Conservation (phyloP, 2,329 filamentous ascomycete genomes). For the Pleochaeta shiraiana region DNA sequence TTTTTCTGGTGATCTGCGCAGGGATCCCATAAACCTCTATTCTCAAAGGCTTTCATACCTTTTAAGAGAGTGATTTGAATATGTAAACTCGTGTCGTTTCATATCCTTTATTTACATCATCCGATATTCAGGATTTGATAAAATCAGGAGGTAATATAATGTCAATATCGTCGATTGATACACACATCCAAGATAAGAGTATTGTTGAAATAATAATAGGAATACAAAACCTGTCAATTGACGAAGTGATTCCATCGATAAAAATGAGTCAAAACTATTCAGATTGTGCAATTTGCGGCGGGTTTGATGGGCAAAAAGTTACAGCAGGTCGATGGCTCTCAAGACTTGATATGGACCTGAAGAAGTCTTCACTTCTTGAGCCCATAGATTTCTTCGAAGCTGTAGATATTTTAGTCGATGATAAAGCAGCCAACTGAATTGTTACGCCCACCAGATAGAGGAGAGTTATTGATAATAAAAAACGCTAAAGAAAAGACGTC, state of each 20-base stretch:
- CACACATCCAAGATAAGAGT: not conserved
- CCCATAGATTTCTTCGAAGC: not conserved
- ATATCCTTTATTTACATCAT: not conserved
- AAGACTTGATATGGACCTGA: no score
- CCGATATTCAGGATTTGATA: not conserved
- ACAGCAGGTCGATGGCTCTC: no score
- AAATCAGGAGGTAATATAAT: not conserved
- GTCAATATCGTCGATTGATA: not conserved
- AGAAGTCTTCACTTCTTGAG: no score
- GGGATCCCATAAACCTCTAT: not conserved
- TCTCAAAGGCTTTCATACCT: conserved; percentile 1
- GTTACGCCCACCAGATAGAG: not conserved
- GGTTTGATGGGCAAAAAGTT: no score
- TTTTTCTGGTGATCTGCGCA: not conserved
- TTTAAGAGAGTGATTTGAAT: not conserved
- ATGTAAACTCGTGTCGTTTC: not conserved
- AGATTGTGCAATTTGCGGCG: no score
- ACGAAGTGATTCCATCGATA: not conserved
- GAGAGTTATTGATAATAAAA: not conserved
- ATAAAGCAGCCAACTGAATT: not conserved
- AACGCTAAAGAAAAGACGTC: not conserved
- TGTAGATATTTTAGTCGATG: not conserved
- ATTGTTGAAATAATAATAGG: not conserved
- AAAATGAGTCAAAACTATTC: no score
- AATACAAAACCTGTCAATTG: not conserved